phyloP scores from a whole-genome alignment of 2,329 filamentous ascomycete species.

The Cylindrodendrum hubeiense region DNA sequence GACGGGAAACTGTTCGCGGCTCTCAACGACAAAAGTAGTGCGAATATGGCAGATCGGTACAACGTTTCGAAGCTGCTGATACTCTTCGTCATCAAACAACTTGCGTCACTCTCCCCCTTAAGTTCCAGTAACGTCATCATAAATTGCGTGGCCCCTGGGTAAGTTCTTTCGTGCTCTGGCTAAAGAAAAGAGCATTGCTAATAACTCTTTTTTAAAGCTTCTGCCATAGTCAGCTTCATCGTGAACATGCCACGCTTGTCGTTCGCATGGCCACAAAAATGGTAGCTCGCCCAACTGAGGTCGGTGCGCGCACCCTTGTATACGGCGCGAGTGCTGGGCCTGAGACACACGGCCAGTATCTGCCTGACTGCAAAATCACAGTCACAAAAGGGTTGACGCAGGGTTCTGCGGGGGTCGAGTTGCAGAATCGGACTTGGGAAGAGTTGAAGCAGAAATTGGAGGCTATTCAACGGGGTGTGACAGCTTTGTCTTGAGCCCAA shows the following conservation, averaged over 20 bases:
- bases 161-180: background rate
- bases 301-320: conserved; percentile 59
- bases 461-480: background rate
- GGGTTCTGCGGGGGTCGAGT: background rate
- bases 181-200: background rate
- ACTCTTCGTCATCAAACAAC: conserved; percentile 41
- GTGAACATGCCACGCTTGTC: background rate
- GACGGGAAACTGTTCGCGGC: conserved; percentile 42
- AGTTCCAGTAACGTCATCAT: background rate
- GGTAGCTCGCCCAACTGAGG: conserved; percentile 58
- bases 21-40: conserved; percentile 41
- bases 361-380: conserved; percentile 56
- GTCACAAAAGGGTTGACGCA: background rate
- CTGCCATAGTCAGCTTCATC: background rate
- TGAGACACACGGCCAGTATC: conserved; percentile 55
- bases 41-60: conserved; percentile 39
- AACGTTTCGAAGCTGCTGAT: conserved; percentile 48
- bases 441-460: conserved; percentile 9
- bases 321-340: conserved; percentile 51
- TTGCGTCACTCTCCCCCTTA: conserved; percentile 22
- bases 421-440: background rate
- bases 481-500: background rate
- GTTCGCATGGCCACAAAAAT: background rate
- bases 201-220: background rate
- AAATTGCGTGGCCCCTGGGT: conserved; percentile 7